Conservation (phyloP, 306 rosid genomes). For the Cyclanthera cordifolia region DNA sequence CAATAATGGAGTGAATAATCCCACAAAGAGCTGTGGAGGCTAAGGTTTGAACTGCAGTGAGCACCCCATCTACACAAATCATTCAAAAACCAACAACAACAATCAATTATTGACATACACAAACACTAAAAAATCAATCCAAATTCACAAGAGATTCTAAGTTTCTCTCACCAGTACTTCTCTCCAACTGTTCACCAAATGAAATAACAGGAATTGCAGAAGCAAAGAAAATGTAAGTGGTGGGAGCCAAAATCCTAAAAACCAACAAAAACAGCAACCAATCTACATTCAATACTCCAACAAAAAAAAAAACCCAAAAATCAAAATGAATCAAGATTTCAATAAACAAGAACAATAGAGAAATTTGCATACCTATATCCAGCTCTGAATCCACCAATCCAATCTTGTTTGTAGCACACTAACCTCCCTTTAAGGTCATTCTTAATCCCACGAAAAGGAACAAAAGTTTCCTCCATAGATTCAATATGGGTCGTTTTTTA, state of each 20-base stretch:
- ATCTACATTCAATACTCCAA: not conserved
- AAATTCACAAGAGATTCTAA: not conserved
- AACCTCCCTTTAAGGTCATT: slow-evolving; percentile 60
- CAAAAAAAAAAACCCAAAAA: not conserved
- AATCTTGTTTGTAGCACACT: slow-evolving; percentile 60
- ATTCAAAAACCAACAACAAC: not conserved
- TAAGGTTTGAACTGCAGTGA: slow-evolving; percentile 90
- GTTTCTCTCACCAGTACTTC: slow-evolving; percentile 40
- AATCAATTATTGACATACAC: not conserved
- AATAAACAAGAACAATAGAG: not conserved
- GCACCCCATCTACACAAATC: slow-evolving; percentile 66
- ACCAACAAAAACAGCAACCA: not conserved
- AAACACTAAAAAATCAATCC: not conserved
- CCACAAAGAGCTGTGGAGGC: slow-evolving; percentile 85
- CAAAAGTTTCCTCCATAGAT: slow-evolving; percentile 65
- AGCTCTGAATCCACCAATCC: slow-evolving; percentile 56
- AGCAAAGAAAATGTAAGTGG: slow-evolving; percentile 64
- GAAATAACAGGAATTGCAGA: slow-evolving; percentile 65
- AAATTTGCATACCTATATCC: slow-evolving; percentile 38
- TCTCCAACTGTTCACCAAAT: slow-evolving; percentile 61
- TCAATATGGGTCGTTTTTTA: not conserved
- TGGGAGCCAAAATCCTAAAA: slow-evolving; percentile 64
- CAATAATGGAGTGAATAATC: slow-evolving; percentile 70
- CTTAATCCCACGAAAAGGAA: slow-evolving; percentile 54
- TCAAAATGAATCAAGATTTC: slow-evolving; percentile 8